These are phyloP conservation scores for Moesziomyces sp. DNA, from an alignment of 1,284 basidiomycete genomes.

Conservation along the genomic window DNA sequence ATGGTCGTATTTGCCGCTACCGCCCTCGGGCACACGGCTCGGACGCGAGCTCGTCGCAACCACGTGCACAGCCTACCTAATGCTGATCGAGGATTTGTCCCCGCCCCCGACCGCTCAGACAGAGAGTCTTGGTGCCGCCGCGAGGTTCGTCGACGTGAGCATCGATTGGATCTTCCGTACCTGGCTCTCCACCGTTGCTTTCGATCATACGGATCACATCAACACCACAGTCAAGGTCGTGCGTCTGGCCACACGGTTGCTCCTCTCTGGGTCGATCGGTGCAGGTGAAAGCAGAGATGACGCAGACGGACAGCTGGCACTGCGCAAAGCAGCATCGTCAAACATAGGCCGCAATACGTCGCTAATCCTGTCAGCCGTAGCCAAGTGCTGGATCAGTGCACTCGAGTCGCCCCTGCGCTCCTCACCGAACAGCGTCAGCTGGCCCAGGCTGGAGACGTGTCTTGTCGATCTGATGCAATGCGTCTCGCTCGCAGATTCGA, in stretches of 20 bases:
- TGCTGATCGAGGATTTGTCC: constrained; percentile 12
- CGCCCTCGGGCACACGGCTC: constrained; percentile 13
- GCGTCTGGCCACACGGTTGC: constrained; percentile 3
- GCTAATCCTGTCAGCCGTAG: constrained; percentile 5
- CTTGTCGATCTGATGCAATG: constrained; percentile 5
- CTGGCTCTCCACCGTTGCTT: constrained; percentile 13
- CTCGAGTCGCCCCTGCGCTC: constrained; percentile 12
- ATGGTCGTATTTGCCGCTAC: constrained; percentile 42
- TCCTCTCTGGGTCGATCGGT: constrained; percentile 1
- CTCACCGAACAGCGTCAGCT: background rate
- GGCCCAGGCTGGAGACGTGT: constrained; percentile 5
- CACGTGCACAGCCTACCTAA: constrained; percentile 17
- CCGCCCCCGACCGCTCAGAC: background rate
- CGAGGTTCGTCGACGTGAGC: constrained; percentile 24
- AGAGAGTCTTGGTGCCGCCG: constrained; percentile 2
- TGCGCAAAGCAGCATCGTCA: no score
- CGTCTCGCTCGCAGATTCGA: constrained; percentile 2
- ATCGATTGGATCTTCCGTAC: constrained; percentile 31
- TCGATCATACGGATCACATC: constrained; percentile 17
- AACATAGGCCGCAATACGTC: background rate
- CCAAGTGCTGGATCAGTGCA: constrained; percentile 23
- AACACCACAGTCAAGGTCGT: background rate
- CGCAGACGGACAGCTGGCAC: background rate
- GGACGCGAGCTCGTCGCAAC: constrained; percentile 11
- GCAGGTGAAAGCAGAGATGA: no score